Percentiles rank a stretch among this genome's conserved stretches.
phyloP scores from a whole-genome alignment of 2,329 filamentous ascomycete species.

The Fusarium drepaniforme region DNA sequence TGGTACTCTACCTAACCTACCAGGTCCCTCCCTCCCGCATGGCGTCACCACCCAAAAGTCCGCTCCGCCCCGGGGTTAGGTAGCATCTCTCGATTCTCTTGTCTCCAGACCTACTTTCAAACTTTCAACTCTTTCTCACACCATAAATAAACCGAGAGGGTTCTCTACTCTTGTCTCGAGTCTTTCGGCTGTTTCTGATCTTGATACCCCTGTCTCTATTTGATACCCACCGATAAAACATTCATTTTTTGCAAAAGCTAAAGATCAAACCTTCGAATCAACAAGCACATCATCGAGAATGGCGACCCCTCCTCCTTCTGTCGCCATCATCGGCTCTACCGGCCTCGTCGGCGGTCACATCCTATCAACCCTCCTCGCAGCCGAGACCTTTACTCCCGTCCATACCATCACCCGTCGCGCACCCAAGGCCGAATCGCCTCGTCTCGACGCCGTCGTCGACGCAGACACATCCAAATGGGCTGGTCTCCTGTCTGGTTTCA shows the following conservation, averaged over 20 bases:
- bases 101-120: background rate
- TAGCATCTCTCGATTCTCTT: background rate
- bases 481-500: slow-evolving; percentile 65
- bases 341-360: slow-evolving; percentile 81
- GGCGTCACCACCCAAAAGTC: slow-evolving; percentile 1
- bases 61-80: background rate
- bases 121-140: background rate
- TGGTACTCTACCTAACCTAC: background rate
- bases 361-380: slow-evolving; percentile 72
- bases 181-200: background rate
- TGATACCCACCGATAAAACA: background rate
- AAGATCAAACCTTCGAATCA: background rate
- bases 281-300: background rate
- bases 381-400: slow-evolving; percentile 64
- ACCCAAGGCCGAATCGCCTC: slow-evolving; percentile 67
- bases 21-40: background rate
- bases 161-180: background rate
- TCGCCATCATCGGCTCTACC: slow-evolving; percentile 73
- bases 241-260: background rate
- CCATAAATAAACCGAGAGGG: background rate
- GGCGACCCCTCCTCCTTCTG: slow-evolving; percentile 48
- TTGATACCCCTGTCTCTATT: slow-evolving; percentile 13
- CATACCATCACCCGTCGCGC: slow-evolving; percentile 76
- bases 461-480: slow-evolving; percentile 79
- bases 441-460: slow-evolving; percentile 73